Evolutionary conservation across 805 yeast genomes (phyloP).

Genomic region (Ogataea nakhonphanomensis): DNA sequence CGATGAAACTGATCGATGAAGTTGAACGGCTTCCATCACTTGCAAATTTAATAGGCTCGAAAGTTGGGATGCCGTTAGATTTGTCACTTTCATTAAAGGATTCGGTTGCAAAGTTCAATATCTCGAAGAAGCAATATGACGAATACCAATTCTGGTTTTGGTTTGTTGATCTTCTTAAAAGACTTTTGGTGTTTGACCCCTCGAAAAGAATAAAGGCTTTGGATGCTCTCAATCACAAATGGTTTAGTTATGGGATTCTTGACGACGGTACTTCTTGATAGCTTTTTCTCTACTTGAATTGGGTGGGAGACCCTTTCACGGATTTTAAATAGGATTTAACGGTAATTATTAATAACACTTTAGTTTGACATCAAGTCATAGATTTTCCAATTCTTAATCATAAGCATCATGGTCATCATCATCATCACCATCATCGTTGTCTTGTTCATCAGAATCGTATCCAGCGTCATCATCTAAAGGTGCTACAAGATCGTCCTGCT

Average conservation of each 20-base stretch:
- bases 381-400: too few species aligned
- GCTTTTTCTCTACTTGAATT: background rate
- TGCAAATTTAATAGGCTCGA: conserved; percentile 28
- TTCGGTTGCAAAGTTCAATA: conserved; percentile 21
- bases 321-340: too few species aligned
- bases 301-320: too few species aligned
- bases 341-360: too few species aligned
- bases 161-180: conserved; percentile 54
- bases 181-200: conserved; percentile 49
- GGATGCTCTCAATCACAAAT: conserved; percentile 60
- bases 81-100: conserved; percentile 24
- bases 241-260: conserved; percentile 64
- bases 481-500: conserved; percentile 13
- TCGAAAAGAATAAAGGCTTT: conserved; percentile 49
- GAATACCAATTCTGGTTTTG: conserved; percentile 80
- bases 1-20: conserved; percentile 35
- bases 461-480: conserved; percentile 11
- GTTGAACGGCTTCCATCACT: conserved; percentile 32
- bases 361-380: too few species aligned
- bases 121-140: conserved; percentile 46
- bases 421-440: conserved; percentile 9
- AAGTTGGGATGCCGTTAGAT: conserved; percentile 30
- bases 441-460: conserved; percentile 7
- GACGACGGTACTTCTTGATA: conserved; percentile 45
- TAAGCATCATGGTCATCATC: conserved; percentile 6